Conservation (phyloP, 208 protist genomes). For the Spongospora subterranea region DNA sequence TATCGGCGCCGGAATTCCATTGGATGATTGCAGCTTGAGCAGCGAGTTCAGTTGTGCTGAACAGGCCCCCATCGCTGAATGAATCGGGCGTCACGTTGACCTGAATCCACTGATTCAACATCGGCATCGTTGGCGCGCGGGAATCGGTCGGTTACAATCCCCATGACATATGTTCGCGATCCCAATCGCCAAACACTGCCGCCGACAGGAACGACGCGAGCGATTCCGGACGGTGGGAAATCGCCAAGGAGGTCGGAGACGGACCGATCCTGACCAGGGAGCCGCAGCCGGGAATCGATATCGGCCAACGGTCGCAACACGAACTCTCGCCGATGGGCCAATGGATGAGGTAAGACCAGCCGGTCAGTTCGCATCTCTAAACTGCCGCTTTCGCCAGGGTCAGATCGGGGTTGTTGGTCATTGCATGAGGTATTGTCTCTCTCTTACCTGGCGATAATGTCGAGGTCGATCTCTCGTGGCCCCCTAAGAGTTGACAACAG, state of each 20-base stretch:
- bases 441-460: constrained; percentile 21
- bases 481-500: background rate
- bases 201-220: constrained; percentile 2
- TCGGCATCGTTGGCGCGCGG: too few species aligned
- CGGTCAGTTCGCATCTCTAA: too few species aligned
- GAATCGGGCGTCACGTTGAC: constrained; percentile 43
- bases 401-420: too few species aligned
- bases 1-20: constrained; percentile 23
- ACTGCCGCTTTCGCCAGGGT: too few species aligned
- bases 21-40: background rate
- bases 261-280: background rate
- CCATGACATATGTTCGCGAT: background rate
- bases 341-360: background rate
- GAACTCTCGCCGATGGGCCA: constrained; percentile 15
- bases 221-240: background rate
- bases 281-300: background rate
- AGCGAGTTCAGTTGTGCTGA: background rate
- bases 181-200: background rate
- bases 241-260: constrained; percentile 5
- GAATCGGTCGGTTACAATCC: background rate
- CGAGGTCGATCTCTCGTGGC: constrained; percentile 18
- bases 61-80: constrained; percentile 42
- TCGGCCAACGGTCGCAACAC: constrained; percentile 27
- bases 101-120: constrained; percentile 24
- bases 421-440: too few species aligned